Base-by-base conservation (phyloP, 1,284 basidiomycete species). In the Austropuccinia psidii region DNA sequence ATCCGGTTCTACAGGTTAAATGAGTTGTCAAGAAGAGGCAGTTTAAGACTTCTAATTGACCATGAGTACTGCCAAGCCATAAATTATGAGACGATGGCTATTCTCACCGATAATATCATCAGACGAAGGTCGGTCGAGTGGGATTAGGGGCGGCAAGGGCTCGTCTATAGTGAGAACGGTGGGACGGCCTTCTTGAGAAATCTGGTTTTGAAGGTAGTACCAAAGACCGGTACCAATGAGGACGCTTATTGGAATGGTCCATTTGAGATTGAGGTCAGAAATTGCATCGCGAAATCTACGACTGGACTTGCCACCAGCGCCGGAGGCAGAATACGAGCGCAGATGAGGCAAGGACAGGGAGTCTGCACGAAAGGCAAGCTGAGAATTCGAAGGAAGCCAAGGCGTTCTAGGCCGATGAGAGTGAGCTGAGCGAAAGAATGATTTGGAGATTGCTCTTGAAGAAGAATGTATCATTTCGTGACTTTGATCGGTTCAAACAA, bases 1-100 rank as follows among this genome's bases (percentile, higher is more conserved):
- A 6, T 81, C 79, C 1, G 79, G 77, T 75, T 83, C 83, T 72
- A 65, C 21, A 65, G 64, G 75, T 43, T 15, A n/a, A 57, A 64
- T 6, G 39, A 52, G 76, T 76, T 76, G 75, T 41, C 11, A n/a
- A 13, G 8, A 52, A 24, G 8, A n/a, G 21, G 50, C 8, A 13
- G 9, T 9, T 11, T 9, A 52, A 13, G 21, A 52, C 8, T n/a
- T 9, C 50, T 24, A 9, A 11, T 17, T 24, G 49, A 52, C 5
- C 47, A 33, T 21, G 24, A 7, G 19, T 24, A 17, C 27, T 8
- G 35, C 2, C 29, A 29, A 49, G 19, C n/a, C 15, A 27, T 15
- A 61, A 24, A 1, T 1, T 41, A 21, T 41, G 37, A 35, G 47
- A 29, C 24, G 27, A 17, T 13, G 31, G 21, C 21, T 9, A 33